phyloP scores from a whole-genome alignment of 768 basidiomycete genomes.

The Pleurotus pulmonarius region DNA sequence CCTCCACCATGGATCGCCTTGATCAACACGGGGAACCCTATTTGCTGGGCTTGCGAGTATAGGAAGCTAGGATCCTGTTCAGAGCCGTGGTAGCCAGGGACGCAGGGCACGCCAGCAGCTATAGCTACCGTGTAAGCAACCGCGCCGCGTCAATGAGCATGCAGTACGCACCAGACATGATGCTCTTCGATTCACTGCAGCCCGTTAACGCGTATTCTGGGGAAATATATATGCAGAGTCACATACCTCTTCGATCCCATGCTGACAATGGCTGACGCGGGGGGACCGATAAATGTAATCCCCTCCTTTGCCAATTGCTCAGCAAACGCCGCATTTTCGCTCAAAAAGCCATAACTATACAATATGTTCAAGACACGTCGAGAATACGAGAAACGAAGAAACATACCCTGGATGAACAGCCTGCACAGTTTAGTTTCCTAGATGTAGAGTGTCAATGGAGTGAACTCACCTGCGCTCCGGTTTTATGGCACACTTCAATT shows the following conservation, averaged over 20 bases:
- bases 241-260: constrained; percentile 94
- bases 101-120: constrained; percentile 90
- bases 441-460: background rate
- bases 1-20: constrained; percentile 97
- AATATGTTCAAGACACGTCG: background rate
- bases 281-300: constrained; percentile 89
- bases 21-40: constrained; percentile 90
- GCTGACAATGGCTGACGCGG: constrained; percentile 79
- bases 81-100: constrained; percentile 89
- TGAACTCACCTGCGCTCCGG: constrained; percentile 73
- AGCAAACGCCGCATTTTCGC: constrained; percentile 86
- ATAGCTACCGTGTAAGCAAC: background rate
- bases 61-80: constrained; percentile 77
- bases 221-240: background rate
- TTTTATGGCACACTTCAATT: constrained; percentile 73
- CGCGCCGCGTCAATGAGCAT: no score
- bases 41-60: constrained; percentile 61
- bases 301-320: constrained; percentile 70
- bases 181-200: constrained; percentile 89
- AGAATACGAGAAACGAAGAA: constrained; percentile 5
- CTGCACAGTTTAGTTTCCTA: constrained; percentile 28
- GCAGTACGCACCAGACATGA: constrained; percentile 67
- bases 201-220: background rate
- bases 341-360: constrained; percentile 80
- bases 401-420: constrained; percentile 88